These are phyloP conservation scores for Aurantiochytrium sp. DNA, from an alignment of 108 stramenopile species.

Conservation along the genomic window DNA sequence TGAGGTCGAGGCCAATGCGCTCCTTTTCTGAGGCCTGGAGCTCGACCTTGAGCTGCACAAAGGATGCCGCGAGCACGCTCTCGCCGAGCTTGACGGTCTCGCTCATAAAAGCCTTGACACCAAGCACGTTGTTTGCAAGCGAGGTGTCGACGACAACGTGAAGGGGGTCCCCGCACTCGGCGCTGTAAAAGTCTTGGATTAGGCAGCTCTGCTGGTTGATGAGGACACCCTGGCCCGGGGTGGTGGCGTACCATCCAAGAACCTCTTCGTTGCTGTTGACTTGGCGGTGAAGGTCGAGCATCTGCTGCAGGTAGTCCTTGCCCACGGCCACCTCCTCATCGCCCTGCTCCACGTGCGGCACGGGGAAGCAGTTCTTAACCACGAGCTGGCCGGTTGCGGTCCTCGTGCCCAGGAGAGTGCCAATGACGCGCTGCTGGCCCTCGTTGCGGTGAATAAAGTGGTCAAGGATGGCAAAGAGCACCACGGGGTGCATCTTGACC, in stretches of 20 bases:
- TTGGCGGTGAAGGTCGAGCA: slow-evolving; percentile 34
- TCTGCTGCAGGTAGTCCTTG: slow-evolving; percentile 59
- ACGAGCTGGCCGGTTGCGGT: slow-evolving; percentile 54
- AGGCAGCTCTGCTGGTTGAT: slow-evolving; percentile 80
- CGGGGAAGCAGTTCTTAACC: slow-evolving; percentile 88
- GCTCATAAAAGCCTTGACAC: slow-evolving; percentile 65
- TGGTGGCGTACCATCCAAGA: slow-evolving; percentile 90
- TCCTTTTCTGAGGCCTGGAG: slow-evolving; percentile 70
- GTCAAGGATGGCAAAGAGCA: slow-evolving; percentile 45
- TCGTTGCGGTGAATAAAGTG: slow-evolving; percentile 42
- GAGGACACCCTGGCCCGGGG: slow-evolving; percentile 28
- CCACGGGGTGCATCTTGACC: slow-evolving; percentile 42
- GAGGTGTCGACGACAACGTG: slow-evolving; percentile 78
- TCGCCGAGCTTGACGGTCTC: slow-evolving; percentile 64
- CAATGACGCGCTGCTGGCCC: slow-evolving; percentile 48
- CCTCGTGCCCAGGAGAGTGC: slow-evolving; percentile 50
- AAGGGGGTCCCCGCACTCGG: slow-evolving; percentile 73
- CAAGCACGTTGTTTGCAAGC: slow-evolving; percentile 58
- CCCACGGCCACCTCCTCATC: slow-evolving; percentile 70
- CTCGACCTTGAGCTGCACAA: slow-evolving; percentile 70
- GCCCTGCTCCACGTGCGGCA: slow-evolving; percentile 76
- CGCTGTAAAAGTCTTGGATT: slow-evolving; percentile 91
- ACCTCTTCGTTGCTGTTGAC: slow-evolving; percentile 76
- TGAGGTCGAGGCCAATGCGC: slow-evolving; percentile 73
- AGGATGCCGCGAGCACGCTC: slow-evolving; percentile 74